Base-by-base conservation (phyloP, 129 eudicot genomes). In the Flaveria brownii region DNA sequence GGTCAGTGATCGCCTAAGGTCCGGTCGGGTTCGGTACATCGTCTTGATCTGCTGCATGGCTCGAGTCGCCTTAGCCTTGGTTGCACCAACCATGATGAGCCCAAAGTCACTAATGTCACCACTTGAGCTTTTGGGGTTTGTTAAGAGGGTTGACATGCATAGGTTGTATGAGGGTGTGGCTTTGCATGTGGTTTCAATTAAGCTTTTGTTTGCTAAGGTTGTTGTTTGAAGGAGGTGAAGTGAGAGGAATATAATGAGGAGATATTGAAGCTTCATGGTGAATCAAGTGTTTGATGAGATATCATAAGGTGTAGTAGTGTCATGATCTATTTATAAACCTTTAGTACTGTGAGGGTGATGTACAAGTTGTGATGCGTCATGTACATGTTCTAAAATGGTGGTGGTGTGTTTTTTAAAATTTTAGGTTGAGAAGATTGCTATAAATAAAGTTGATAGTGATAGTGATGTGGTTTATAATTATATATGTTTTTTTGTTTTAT, bases 21-120 rank as follows among this genome's bases (percentile, higher is more conserved):
- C 84, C 18, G 84, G 71, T 11, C 13, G 80, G 8, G 80, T 46
- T 64, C 26, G 46, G 14, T 80, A 80, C 56, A 80, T 47, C 30
- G 75, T 42, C 71, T 80, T 80, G 52, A 80, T 74, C 18, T 55
- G 84, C 74, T 74, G 84, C 45, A 54, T 59, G 84, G 79, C 81
- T 66, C 11, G 70, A 16, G 28, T 82, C 0, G 83, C 77, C 76
- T 82, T 80, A 25, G 59, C 50, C 67, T 85, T 80, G 28, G 83
- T 85, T 56, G 84, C 81, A 50, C 71, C 87, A 45, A 89, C 83
- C 87, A 82, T 74, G 50, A 86, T 86, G 23, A 89, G 87, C 49
- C 71, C 85, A 0, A 89, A 78, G 47, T 79, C 87, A 14, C 68
- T 43, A n/a, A 80, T 64, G 71, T 86, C 90, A 61, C 85, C 89